Evolutionary conservation across 352 stramenopile species (phyloP).

Genomic region (Phytophthora constricta): DNA sequence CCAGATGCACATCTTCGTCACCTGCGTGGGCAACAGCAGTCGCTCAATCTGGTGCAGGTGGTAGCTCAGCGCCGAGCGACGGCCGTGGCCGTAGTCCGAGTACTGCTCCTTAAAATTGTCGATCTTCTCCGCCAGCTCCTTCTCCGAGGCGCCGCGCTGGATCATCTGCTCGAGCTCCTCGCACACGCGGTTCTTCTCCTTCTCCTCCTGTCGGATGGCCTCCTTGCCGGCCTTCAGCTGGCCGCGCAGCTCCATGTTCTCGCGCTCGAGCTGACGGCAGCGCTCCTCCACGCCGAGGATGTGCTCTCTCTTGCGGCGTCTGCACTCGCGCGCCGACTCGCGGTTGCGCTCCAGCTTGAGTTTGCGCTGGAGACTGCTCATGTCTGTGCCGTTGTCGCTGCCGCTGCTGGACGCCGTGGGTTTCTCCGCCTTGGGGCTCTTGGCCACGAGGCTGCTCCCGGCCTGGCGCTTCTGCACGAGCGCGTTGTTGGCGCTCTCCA

Average conservation of each 20-base stretch:
- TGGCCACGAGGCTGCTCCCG: slow-evolving; percentile 22
- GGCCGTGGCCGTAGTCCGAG: slow-evolving; percentile 92
- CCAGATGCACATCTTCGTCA: slow-evolving; percentile 94
- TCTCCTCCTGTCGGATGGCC: slow-evolving; percentile 85
- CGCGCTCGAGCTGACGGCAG: slow-evolving; percentile 84
- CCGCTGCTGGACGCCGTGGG: slow-evolving; percentile 48
- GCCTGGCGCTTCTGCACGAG: slow-evolving; percentile 69
- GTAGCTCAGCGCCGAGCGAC: slow-evolving; percentile 86
- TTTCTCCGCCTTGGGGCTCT: slow-evolving; percentile 64
- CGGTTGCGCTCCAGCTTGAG: slow-evolving; percentile 93
- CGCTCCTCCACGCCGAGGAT: slow-evolving; percentile 83
- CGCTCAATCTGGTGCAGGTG: slow-evolving; percentile 95
- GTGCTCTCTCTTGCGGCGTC: slow-evolving; percentile 89
- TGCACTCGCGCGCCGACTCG: slow-evolving; percentile 90
- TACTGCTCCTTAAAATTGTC: slow-evolving; percentile 96
- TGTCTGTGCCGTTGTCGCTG: slow-evolving; percentile 41
- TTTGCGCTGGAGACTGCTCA: slow-evolving; percentile 69
- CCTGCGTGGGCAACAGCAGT: slow-evolving; percentile 93
- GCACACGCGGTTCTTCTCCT: slow-evolving; percentile 87
- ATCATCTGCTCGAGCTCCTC: slow-evolving; percentile 88
- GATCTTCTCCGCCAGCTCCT: slow-evolving; percentile 93
- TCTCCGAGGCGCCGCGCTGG: slow-evolving; percentile 77
- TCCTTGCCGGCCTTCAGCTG: slow-evolving; percentile 90
- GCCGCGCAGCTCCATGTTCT: slow-evolving; percentile 92
- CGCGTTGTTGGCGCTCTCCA: slow-evolving; percentile 78